These are phyloP conservation scores for Venturia carpophila DNA, from an alignment of 2,329 filamentous ascomycete species.

Conservation along the genomic window DNA sequence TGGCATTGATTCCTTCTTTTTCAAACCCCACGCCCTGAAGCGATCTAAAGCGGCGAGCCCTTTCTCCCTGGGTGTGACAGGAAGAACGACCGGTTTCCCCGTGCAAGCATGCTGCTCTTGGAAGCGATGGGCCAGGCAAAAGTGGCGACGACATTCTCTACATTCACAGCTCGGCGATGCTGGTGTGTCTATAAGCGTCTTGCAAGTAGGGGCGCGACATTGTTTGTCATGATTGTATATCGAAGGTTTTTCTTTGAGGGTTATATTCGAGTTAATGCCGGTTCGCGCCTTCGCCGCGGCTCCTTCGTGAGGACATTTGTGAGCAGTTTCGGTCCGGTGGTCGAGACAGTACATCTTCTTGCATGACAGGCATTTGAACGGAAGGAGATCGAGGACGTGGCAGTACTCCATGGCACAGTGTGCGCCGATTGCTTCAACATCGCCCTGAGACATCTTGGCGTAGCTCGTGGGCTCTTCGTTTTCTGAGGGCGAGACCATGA, in stretches of 20 bases:
- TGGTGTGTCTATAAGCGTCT: conserved; percentile 61
- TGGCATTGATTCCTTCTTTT: conserved; percentile 54
- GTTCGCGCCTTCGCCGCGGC: conserved; percentile 9
- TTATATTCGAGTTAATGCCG: conserved; percentile 15
- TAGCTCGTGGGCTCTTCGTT: not conserved
- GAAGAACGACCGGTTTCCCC: conserved; percentile 56
- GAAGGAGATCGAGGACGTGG: conserved; percentile 91
- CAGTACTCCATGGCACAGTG: conserved; percentile 92
- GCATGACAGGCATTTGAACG: conserved; percentile 89
- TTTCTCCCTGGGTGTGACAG: conserved; percentile 51
- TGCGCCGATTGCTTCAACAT: conserved; percentile 76
- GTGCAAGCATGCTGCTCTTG: conserved; percentile 74
- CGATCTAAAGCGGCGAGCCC: conserved; percentile 67
- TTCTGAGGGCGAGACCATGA: conserved; percentile 10
- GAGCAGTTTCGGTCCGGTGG: conserved; percentile 77
- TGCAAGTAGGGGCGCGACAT: conserved; percentile 59
- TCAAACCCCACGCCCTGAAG: conserved; percentile 70
- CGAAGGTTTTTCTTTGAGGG: conserved; percentile 40
- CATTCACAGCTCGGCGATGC: conserved; percentile 65
- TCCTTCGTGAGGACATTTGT: conserved; percentile 57
- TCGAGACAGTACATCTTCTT: conserved; percentile 81
- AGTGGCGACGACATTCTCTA: conserved; percentile 60
- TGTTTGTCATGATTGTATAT: conserved; percentile 55
- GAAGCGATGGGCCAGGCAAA: conserved; percentile 71
- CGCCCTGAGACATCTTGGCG: conserved; percentile 57